Percentiles rank a stretch among this genome's conserved stretches.
These are phyloP conservation scores for Coemansia sp. DNA, from an alignment of 192 early-diverging fungal genomes.

Conservation along the genomic window DNA sequence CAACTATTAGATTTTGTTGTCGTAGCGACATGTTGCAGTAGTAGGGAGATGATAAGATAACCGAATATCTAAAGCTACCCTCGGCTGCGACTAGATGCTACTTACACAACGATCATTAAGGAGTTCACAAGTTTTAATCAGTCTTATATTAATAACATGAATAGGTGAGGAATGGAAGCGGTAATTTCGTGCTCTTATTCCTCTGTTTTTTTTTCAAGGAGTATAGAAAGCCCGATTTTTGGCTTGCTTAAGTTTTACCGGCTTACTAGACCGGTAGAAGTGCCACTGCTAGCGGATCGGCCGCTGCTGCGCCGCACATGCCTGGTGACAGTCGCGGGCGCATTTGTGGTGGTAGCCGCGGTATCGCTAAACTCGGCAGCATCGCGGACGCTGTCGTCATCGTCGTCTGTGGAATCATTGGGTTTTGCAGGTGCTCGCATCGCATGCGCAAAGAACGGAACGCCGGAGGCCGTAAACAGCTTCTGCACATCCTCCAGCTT, in stretches of 20 bases:
- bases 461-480: constrained; percentile 25
- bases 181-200: too few species aligned
- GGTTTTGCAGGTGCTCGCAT: neutral
- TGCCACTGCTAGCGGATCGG: neutral
- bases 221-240: too few species aligned
- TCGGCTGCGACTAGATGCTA: too few species aligned
- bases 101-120: too few species aligned
- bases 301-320: constrained; percentile 1
- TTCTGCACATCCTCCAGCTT: constrained; percentile 52
- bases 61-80: too few species aligned
- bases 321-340: neutral
- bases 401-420: neutral
- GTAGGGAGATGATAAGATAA: too few species aligned
- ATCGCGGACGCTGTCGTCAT: neutral
- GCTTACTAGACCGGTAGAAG: neutral
- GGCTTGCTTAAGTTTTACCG: neutral
- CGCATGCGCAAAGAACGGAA: constrained; percentile 17
- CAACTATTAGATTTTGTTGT: too few species aligned
- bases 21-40: too few species aligned
- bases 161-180: too few species aligned
- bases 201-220: too few species aligned
- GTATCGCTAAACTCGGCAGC: constrained; percentile 8
- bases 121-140: too few species aligned
- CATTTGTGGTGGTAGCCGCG: neutral
- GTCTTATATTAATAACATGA: too few species aligned